These are phyloP conservation scores for Wallacemonas sp. DNA, from an alignment of 208 protist genomes.

Conservation along the genomic window DNA sequence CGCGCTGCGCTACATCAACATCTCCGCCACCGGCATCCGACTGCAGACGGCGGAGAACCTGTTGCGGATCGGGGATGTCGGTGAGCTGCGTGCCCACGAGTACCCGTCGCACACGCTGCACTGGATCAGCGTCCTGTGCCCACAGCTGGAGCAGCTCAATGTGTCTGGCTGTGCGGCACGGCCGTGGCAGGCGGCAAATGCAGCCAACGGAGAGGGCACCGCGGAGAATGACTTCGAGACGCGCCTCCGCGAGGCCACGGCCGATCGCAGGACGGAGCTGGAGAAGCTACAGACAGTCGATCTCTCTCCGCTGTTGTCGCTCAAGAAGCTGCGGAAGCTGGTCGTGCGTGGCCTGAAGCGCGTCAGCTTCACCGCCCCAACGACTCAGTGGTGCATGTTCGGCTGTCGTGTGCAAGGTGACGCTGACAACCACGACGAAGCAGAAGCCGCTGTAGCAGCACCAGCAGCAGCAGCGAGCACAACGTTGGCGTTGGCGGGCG, in stretches of 20 bases:
- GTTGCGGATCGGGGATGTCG: background rate
- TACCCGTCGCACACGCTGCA: background rate
- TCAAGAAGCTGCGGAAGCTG: background rate
- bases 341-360: slow-evolving; percentile 4
- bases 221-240: too few species aligned
- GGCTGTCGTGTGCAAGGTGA: background rate
- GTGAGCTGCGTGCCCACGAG: background rate
- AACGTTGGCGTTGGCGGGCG: too few species aligned
- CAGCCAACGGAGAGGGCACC: too few species aligned
- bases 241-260: background rate
- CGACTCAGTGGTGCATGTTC: background rate
- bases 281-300: background rate
- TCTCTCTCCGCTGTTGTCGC: background rate
- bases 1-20: slow-evolving; percentile 1
- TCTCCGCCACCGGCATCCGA: background rate
- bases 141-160: background rate
- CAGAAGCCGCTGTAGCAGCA: too few species aligned
- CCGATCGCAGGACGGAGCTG: background rate
- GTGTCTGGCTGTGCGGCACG: background rate
- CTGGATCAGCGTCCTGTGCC: slow-evolving; percentile 7
- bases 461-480: too few species aligned
- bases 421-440: background rate
- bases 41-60: slow-evolving; percentile 6
- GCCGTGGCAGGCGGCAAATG: background rate
- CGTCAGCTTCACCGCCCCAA: background rate